These are phyloP conservation scores for Arachnomyces sp. DNA, from an alignment of 2,329 filamentous ascomycete species.

Conservation along the genomic window DNA sequence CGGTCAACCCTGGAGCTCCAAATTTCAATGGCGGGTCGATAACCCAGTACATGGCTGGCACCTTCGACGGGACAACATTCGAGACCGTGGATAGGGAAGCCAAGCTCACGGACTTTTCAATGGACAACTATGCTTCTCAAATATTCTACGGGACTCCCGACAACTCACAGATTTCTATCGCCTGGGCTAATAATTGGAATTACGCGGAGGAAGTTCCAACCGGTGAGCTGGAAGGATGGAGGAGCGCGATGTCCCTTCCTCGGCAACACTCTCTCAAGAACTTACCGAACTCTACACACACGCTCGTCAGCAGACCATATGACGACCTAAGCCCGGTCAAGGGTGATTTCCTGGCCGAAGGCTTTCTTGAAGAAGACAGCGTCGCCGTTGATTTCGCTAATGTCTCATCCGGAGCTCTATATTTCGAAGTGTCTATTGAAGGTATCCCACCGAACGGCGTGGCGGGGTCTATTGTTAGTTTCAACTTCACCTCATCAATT, in stretches of 20 bases:
- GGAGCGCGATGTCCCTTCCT: conserved; percentile 47
- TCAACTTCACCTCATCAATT: conserved; percentile 45
- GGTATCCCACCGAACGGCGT: conserved; percentile 28
- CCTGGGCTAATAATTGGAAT: conserved; percentile 56
- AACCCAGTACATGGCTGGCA: conserved; percentile 35
- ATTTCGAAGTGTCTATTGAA: conserved; percentile 49
- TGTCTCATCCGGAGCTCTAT: conserved; percentile 45
- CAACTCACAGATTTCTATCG: conserved; percentile 41
- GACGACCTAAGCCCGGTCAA: conserved; percentile 40
- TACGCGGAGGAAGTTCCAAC: conserved; percentile 51
- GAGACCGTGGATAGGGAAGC: conserved; percentile 15
- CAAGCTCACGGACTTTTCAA: conserved; percentile 23
- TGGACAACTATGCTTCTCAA: conserved; percentile 42
- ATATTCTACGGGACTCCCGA: conserved; percentile 45
- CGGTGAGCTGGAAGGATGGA: conserved; percentile 45
- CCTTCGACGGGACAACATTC: conserved; percentile 59
- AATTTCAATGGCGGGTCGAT: conserved; percentile 23
- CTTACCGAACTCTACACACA: conserved; percentile 44
- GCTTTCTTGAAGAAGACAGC: conserved; percentile 28
- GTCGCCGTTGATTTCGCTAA: conserved; percentile 45
- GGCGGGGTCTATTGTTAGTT: conserved; percentile 37
- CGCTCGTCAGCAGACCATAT: conserved; percentile 45
- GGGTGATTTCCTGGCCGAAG: conserved; percentile 37
- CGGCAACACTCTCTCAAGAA: conserved; percentile 47
- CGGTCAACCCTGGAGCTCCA: conserved; percentile 30